A percentile compares a stretch with the other conserved stretches of the same genome.
Conservation (phyloP, 495 filamentous ascomycete species). For the Penicillium angulare region DNA sequence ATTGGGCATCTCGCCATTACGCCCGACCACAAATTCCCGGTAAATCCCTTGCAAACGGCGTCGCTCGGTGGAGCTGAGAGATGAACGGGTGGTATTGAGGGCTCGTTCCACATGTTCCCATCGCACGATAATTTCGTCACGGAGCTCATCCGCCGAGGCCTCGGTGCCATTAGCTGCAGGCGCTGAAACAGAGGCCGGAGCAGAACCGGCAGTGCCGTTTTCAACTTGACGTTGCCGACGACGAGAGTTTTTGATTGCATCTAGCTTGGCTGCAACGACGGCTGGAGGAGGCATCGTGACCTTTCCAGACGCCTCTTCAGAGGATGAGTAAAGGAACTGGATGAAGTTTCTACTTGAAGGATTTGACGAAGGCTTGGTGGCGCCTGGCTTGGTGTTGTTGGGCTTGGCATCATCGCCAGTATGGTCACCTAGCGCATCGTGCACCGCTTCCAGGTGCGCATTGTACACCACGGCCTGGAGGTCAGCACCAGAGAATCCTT, state of each 20-base stretch:
- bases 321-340: conserved; percentile 78
- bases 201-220: conserved; percentile 35
- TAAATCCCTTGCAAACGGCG: conserved; percentile 77
- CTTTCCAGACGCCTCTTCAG: conserved; percentile 46
- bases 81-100: conserved; percentile 75
- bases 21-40: conserved; percentile 82
- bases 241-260: conserved; percentile 65
- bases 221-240: conserved; percentile 56
- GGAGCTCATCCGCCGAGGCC: conserved; percentile 32
- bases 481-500: conserved; percentile 94
- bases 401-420: conserved; percentile 38
- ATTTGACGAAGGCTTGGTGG: conserved; percentile 23
- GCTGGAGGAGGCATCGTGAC: conserved; percentile 59
- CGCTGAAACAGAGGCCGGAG: conserved; percentile 13
- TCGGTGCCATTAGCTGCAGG: conserved; percentile 28
- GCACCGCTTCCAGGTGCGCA: conserved; percentile 94
- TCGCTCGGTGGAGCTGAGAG: conserved; percentile 74
- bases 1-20: conserved; percentile 91
- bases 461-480: conserved; percentile 94
- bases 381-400: conserved; percentile 30
- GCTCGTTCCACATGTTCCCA: conserved; percentile 85
- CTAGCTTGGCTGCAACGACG: conserved; percentile 70
- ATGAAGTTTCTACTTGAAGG: conserved; percentile 57
- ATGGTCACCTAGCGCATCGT: conserved; percentile 77
- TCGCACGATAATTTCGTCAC: conserved; percentile 73